phyloP scores from a whole-genome alignment of 495 filamentous ascomycete species.

The Penicillium cataractarum region DNA sequence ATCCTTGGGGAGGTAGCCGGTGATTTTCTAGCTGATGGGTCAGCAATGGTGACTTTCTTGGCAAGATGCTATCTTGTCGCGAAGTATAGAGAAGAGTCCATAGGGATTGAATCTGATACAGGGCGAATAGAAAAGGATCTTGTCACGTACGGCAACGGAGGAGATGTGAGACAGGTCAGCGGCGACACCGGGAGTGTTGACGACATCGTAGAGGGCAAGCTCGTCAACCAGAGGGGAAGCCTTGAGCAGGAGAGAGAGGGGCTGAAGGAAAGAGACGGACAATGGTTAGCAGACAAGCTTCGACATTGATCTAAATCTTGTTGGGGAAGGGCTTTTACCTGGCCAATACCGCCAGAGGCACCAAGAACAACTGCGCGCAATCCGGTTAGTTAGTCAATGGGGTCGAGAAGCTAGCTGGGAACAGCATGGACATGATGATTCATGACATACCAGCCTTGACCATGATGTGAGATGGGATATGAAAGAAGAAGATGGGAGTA shows the following conservation, averaged over 20 bases:
- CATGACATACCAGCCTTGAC: constrained; percentile 78
- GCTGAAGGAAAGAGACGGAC: constrained; percentile 55
- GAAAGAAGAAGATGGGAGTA: constrained; percentile 8
- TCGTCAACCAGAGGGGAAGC: constrained; percentile 81
- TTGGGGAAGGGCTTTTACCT: constrained; percentile 57
- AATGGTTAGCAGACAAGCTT: not conserved
- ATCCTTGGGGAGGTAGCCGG: constrained; percentile 85
- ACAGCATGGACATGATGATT: not conserved
- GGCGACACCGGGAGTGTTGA: constrained; percentile 95
- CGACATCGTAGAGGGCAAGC: constrained; percentile 97
- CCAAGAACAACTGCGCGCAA: constrained; percentile 78
- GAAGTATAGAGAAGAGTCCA: not conserved
- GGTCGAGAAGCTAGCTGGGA: not conserved
- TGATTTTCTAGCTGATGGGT: constrained; percentile 70
- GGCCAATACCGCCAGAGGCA: constrained; percentile 97
- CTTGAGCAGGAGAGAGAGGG: constrained; percentile 94
- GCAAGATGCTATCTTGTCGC: not conserved
- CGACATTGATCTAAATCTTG: not conserved
- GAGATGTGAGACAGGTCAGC: constrained; percentile 98
- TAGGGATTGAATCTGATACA: no score
- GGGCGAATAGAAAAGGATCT: not conserved
- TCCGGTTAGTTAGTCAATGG: constrained; percentile 5
- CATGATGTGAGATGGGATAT: constrained; percentile 59
- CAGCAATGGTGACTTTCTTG: constrained; percentile 15
- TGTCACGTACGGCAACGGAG: constrained; percentile 74